Base-by-base conservation (phyloP, 495 filamentous ascomycete species). In the Aspergillus saccharolyticus region DNA sequence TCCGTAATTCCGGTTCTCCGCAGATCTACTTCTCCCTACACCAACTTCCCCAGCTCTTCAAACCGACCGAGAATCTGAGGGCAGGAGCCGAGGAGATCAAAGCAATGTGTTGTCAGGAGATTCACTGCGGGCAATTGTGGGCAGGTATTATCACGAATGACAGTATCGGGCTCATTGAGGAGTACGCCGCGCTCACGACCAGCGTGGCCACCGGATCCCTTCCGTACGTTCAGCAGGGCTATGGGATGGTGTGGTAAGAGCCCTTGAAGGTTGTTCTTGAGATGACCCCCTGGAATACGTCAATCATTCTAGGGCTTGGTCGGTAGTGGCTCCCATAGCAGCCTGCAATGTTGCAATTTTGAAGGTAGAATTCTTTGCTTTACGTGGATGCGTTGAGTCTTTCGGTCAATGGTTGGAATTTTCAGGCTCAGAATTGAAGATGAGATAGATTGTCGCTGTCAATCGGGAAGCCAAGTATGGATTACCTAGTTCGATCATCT, bases 261-360 rank as follows among this genome's bases (percentile, higher is more conserved):
- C 88, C 89, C 1, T 84, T 80, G 57, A 89, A 89, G 8, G 88
- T 90, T n/a, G 69, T 89, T 0, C 75, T 92, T 12, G 85, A 80
- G 24, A 87, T 91, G 66, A 87, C 87, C 14, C 88, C 89, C 20
- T 91, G 89, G 87, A 84, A 84, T 63, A 74, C 70, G 2, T 80
- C 87, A 28, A 79, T 85, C 54, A 69, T 72, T 15, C 67, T 87
- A 9, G 78, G 78, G 18, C 59, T 88, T 15, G 87, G 54, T 75
- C 86, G 6, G 69, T 89, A 10, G 66, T 83, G n/a, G 85, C 75
- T 65, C 81, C 89, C n/a, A 71, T 93, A 47, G 89, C 89, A 16
- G 82, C 81, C 3, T 90, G 90, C 16, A 87, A 86, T 61, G 86
- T 85, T 4, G 79, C 75, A 16, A 73, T 91, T 42, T 72, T 90